Conservation (phyloP, 2,329 filamentous ascomycete genomes). For the Colletotrichum eleusines region DNA sequence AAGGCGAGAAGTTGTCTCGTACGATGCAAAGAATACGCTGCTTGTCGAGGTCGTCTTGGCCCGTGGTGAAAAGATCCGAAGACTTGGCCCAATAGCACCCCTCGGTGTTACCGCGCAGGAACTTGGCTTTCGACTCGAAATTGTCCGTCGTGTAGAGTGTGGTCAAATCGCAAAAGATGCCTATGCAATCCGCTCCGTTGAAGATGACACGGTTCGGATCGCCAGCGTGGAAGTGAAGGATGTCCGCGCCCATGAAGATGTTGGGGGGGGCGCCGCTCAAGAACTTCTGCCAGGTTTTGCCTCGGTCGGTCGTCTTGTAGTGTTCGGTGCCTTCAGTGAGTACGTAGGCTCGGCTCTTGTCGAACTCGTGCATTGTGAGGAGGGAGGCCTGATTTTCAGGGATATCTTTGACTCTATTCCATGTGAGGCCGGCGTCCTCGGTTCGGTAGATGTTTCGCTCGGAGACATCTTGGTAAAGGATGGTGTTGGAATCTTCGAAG, state of each 20-base stretch:
- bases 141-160: slow-evolving; percentile 85
- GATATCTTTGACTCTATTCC: slow-evolving; percentile 75
- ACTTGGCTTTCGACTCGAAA: slow-evolving; percentile 76
- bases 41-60: slow-evolving; percentile 72
- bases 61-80: slow-evolving; percentile 78
- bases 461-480: slow-evolving; percentile 78
- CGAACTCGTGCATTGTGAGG: slow-evolving; percentile 82
- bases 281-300: slow-evolving; percentile 85
- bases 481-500: slow-evolving; percentile 88
- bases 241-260: slow-evolving; percentile 58
- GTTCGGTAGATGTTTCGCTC: slow-evolving; percentile 80
- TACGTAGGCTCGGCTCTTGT: slow-evolving; percentile 83
- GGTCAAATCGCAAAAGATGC: slow-evolving; percentile 72
- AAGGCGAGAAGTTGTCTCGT: slow-evolving; percentile 76
- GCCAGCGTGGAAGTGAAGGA: slow-evolving; percentile 83
- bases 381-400: slow-evolving; percentile 71
- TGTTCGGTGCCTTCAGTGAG: slow-evolving; percentile 77
- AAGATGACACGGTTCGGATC: slow-evolving; percentile 90
- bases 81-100: slow-evolving; percentile 92
- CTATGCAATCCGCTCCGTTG: slow-evolving; percentile 77
- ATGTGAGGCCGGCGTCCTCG: slow-evolving; percentile 81
- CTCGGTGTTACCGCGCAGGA: slow-evolving; percentile 75
- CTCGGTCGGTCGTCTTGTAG: slow-evolving; percentile 86
- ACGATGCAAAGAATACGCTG: slow-evolving; percentile 85
- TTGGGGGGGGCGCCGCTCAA: slow-evolving; percentile 69